Evolutionary conservation across 306 rosid species (phyloP), one percentile per base, ranked within the genome.

Genomic region (Fragaria nilgerrensis): DNA sequence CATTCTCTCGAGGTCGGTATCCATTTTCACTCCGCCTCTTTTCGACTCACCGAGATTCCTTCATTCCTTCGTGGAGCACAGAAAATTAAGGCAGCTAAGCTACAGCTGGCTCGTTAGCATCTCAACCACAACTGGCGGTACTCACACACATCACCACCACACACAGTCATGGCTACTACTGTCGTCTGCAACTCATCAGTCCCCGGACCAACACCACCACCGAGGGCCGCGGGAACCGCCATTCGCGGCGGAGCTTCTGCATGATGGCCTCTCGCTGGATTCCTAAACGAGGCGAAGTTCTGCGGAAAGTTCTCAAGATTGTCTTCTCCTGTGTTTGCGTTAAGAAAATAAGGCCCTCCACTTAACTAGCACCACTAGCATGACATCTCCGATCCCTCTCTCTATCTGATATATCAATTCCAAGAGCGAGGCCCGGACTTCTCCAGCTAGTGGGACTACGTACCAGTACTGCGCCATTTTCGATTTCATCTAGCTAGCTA

Each of bases 201-300:
- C 6, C 45, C 56, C 3, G 2, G 9, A 7, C 11, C 68, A 12
- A 11, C 47, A 11, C 79, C 23, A 32, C 36, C 36, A 9, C 44
- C n/a, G 49, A 52, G 10, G 22, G 27, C 41, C 22, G 50, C 3
- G 29, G 50, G 2, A 45, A 15, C 53, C 47, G 7, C 17, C 49
- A 7, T 1, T 12, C 50, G 15, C 52, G 7, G 43, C 59, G n/a
- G 15, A 11, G 9, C 41, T 22, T 56, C 39, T 72, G 13, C 50
- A 13, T 3, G 7, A 19, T 29, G 25, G 73, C 80, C 20, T 43
- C 77, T 50, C 82, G 85, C 5, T 78, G 63, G 82, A 22, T 82
- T 23, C 85, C 85, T 14, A 77, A 19, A 32, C 76, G 85, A 1
- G 85, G 85, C 16, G 0, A 32, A 17, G 82, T 77, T 74, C 79